Base-by-base conservation (phyloP, 805 yeast genomes). In the Ogataea haglerorum region DNA sequence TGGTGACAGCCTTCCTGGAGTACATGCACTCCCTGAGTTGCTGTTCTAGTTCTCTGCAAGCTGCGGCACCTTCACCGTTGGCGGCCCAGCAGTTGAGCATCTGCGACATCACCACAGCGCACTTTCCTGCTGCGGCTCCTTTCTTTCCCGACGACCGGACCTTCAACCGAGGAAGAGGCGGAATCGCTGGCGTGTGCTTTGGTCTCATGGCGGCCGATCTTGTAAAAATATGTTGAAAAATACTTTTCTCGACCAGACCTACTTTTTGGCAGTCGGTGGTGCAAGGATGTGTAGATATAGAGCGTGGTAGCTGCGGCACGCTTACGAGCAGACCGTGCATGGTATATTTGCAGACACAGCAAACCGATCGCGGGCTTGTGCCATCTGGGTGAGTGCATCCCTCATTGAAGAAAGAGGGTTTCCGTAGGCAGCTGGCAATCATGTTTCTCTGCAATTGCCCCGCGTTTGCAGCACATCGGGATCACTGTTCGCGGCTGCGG, bases 31-130 rank as follows among this genome's bases (percentile, higher is more conserved):
- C 64, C 57, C 86, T 86, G 59, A 89, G 73, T 46, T 85, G 87
- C 25, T 64, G 60, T 56, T 83, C 95, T 34, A 86, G 64, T 6
- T 68, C 69, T 17, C 73, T 68, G 65, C 98, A 90, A 34, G 68
- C 72, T 9, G 72, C 67, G 16, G 82, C 69, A 45, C 93, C 90
- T 63, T 88, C 95, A 35, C 95, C 91, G 65, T 87, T 85, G 17
- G 96, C 85, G 2, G 96, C 95, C 98, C 98, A 90, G 68, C 98
- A 90, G 71, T 85, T 86, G 52, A 90, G 69, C 61, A 90, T 72
- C 34, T 86, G 82, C 1, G 93, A 81, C 90, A 90, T 85, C 48
- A 84, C 67, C 42, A 86, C 88, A 45, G 80, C 63, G 63, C 96
- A 89, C 43, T 86, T 80, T 52, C 82, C 80, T 34, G 85, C 75